Base-by-base conservation (phyloP, 106 monocot genomes). In the Platanthera zijinensis region DNA sequence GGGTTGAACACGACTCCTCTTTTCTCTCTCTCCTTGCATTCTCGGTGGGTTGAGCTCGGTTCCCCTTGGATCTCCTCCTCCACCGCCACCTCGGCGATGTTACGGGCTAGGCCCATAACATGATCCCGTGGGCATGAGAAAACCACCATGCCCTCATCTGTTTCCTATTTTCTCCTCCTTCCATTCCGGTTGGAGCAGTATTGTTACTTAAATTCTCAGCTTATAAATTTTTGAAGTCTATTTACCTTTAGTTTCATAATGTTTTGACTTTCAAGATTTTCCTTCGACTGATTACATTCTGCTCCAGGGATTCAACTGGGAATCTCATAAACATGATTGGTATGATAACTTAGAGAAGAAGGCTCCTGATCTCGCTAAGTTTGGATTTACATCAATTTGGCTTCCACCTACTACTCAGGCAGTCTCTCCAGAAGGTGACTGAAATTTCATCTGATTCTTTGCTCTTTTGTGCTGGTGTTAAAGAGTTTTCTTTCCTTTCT, bases 291-390 rank as follows among this genome's bases (percentile, higher is more conserved):
- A 50, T 13, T 32, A 28, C 50, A 25, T 32, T 80, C 19, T 73
- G 1, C 57, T 9, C 13, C 71, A 95, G 95, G 95, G 87, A 63
- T 95, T 92, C 79, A 90, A 95, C 82, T 95, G 95, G 95, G 95
- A 95, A 75, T 95, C 95, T 52, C 83, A 95, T 78, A 95, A 92
- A 74, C 56, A 82, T 77, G 74, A 82, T 75, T 95, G 95, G 92
- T 95, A 92, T 92, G 77, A 45, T 10, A 81, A 82, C 82, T 78
- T 95, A 19, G 84, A 81, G 50, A 77, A 78, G 39, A 95, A 92
- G 59, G 74, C 88, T 12, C 11, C 61, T 11, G 84, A 92, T 78
- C 75, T 92, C 52, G 85, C 87, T 48, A 50, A 92, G 48, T 87
- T 85, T 47, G 92, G 95, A 17, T 95, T 95, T 86, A 95, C 95